Evolutionary conservation across 345 rosid genomes (phyloP).

Genomic region (Stellera chamaejasme): DNA sequence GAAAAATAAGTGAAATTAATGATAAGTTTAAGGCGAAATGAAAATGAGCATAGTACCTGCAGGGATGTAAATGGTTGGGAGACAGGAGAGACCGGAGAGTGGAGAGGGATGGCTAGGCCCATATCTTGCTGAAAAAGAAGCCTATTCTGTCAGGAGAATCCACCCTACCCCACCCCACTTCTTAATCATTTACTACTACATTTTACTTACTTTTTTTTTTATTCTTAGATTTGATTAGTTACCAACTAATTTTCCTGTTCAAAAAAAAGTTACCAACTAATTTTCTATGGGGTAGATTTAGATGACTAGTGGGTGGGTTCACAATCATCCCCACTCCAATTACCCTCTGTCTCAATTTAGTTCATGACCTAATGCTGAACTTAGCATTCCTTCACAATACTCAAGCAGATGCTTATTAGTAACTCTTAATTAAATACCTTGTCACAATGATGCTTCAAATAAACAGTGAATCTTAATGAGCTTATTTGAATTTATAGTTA

Average conservation of each 20-base stretch:
- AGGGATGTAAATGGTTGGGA: not conserved
- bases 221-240: slow-evolving; percentile 12
- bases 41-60: not conserved
- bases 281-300: not conserved
- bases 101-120: slow-evolving; percentile 11
- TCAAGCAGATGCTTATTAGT: not conserved
- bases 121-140: not conserved
- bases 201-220: not conserved
- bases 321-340: slow-evolving; percentile 8
- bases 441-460: not conserved
- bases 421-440: not conserved
- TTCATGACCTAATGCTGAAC: slow-evolving; percentile 16
- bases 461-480: not conserved
- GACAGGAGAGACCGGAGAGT: slow-evolving; percentile 2
- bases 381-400: slow-evolving; percentile 26
- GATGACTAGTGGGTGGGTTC: slow-evolving; percentile 1
- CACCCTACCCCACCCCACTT: slow-evolving; percentile 20
- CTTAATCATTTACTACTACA: not conserved
- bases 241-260: slow-evolving; percentile 15
- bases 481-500: not conserved
- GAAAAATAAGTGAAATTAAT: too few species aligned
- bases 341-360: not conserved
- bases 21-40: not conserved
- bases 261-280: slow-evolving; percentile 20
- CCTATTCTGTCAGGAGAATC: not conserved